phyloP scores from a whole-genome alignment of 495 filamentous ascomycete genomes.

The Penicilliopsis zonata region DNA sequence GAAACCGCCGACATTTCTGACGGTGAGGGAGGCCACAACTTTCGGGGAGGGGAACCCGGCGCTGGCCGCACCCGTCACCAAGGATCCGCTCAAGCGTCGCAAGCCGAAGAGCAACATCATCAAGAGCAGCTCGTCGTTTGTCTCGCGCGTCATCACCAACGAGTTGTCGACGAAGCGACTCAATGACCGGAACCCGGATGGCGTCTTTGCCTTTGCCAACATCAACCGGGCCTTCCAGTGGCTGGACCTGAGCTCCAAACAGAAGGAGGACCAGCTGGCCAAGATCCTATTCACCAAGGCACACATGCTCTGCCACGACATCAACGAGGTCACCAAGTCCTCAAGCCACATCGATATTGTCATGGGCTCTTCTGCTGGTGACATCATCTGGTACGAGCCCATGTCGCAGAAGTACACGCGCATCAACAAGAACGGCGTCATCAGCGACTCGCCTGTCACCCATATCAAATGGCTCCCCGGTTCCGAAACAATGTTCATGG shows the following conservation, averaged over 20 bases:
- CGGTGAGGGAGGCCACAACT: conserved; percentile 39
- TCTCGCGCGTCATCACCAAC: conserved; percentile 87
- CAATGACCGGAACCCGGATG: conserved; percentile 63
- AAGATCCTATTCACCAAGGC: conserved; percentile 96
- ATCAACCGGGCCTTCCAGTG: conserved; percentile 88
- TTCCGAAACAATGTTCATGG: conserved; percentile 88
- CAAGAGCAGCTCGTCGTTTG: conserved; percentile 96
- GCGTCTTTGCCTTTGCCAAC: conserved; percentile 84
- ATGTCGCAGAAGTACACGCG: conserved; percentile 92
- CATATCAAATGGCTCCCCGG: conserved; percentile 88
- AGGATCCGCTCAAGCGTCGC: conserved; percentile 64
- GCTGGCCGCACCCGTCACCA: conserved; percentile 46
- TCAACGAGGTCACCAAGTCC: conserved; percentile 73
- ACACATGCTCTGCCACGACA: conserved; percentile 88
- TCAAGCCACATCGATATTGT: conserved; percentile 74
- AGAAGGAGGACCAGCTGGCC: conserved; percentile 71
- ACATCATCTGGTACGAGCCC: conserved; percentile 98
- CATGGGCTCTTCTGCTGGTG: conserved; percentile 90
- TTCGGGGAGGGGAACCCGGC: conserved; percentile 85
- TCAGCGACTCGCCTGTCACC: conserved; percentile 73
- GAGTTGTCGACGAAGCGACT: conserved; percentile 68
- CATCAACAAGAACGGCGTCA: conserved; percentile 90
- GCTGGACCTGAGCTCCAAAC: conserved; percentile 50
- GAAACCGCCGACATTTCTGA: conserved; percentile 39
- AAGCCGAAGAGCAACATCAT: conserved; percentile 97